phyloP scores from a whole-genome alignment of 2,329 filamentous ascomycete genomes.

The Scytalidium sp. region DNA sequence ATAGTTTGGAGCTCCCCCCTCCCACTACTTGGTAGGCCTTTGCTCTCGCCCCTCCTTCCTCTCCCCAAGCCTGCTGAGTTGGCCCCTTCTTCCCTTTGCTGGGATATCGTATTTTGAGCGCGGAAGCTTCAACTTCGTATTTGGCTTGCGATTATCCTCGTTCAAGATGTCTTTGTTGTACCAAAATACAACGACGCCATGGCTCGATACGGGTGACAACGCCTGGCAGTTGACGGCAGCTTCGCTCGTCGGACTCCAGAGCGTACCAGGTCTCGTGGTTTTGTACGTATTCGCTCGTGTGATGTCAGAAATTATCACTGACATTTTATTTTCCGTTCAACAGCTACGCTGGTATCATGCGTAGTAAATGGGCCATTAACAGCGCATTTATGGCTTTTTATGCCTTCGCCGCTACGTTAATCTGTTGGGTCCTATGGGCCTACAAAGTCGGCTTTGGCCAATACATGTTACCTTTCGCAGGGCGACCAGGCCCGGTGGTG shows the following conservation, averaged over 20 bases:
- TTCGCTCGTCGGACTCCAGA: constrained; percentile 46
- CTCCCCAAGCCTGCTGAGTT: neutral
- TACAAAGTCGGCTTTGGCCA: constrained; percentile 47
- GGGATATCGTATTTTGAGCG: neutral
- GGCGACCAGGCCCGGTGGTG: constrained; percentile 42
- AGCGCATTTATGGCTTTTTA: constrained; percentile 50
- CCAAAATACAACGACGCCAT: constrained; percentile 13
- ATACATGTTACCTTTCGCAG: constrained; percentile 48
- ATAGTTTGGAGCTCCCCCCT: neutral
- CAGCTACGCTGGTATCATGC: constrained; percentile 43
- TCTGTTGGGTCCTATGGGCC: constrained; percentile 47
- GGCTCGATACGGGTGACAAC: constrained; percentile 45
- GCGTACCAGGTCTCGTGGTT: constrained; percentile 45
- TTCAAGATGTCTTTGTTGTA: neutral
- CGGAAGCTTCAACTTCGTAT: neutral
- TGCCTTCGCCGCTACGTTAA: constrained; percentile 43
- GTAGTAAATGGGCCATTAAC: constrained; percentile 47
- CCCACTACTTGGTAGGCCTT: neutral
- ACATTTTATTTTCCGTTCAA: neutral
- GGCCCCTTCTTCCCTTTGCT: neutral
- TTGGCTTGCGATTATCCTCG: neutral
- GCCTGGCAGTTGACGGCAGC: constrained; percentile 51
- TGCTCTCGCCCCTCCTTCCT: neutral
- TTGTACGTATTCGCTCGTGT: constrained; percentile 22
- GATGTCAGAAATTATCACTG: neutral